Conservation (phyloP, 176 grass and related monocot species). For the Leersia perrieri region DNA sequence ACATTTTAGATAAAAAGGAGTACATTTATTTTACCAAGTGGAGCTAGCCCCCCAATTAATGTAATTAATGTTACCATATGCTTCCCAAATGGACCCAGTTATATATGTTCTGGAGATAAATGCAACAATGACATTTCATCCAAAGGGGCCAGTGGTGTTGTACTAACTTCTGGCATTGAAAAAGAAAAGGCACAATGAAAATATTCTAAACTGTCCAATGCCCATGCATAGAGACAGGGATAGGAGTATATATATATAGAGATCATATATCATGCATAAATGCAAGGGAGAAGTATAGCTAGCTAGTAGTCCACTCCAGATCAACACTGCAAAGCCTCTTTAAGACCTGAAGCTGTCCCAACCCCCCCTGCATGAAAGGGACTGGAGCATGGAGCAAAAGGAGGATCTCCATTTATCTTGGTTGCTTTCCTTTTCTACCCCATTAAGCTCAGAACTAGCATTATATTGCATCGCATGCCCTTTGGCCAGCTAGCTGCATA, state of each 20-base stretch:
- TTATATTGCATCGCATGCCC: neutral
- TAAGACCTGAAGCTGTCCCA: conserved; percentile 31
- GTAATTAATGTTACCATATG: neutral
- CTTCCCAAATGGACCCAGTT: neutral
- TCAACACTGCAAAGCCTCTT: conserved; percentile 46
- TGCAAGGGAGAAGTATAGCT: neutral
- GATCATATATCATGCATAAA: neutral
- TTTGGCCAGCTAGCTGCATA: neutral
- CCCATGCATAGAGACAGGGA: conserved; percentile 3
- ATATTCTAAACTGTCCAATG: conserved; percentile 18
- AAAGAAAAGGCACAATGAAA: neutral
- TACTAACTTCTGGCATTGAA: conserved; percentile 16
- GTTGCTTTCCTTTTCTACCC: neutral
- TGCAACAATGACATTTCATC: conserved; percentile 11
- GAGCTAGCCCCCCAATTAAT: neutral
- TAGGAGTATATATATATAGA: neutral
- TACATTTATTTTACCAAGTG: neutral
- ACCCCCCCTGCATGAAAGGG: conserved; percentile 48
- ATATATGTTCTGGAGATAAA: neutral
- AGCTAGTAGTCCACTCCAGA: neutral
- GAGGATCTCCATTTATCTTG: neutral
- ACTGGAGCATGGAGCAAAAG: conserved; percentile 41
- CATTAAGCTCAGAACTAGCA: neutral
- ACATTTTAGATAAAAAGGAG: neutral
- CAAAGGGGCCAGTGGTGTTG: neutral